Conservation (phyloP, 768 basidiomycete species). For the Naganishia friedmannii region DNA sequence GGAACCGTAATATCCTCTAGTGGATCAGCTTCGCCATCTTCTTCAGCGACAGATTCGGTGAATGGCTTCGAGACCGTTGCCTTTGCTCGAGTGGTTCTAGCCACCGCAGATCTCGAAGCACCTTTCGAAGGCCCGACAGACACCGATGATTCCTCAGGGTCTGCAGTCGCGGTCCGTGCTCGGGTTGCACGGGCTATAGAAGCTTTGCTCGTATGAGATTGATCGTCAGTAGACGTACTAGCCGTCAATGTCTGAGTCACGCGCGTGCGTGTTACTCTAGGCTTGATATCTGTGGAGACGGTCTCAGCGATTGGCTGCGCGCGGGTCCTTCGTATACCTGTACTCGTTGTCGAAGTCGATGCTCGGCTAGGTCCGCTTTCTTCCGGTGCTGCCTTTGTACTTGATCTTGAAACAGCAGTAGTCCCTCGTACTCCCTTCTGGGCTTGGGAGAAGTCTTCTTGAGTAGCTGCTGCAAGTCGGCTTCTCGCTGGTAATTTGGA, state of each 20-base stretch:
- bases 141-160: background rate
- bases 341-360: background rate
- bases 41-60: background rate
- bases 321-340: slow-evolving; percentile 6
- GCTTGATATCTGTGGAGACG: background rate
- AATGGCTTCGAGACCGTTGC: too few species aligned
- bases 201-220: background rate
- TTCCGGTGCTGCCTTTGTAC: background rate
- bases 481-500: slow-evolving; percentile 12
- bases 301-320: background rate
- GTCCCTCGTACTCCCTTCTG: background rate
- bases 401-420: slow-evolving; percentile 10
- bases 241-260: background rate
- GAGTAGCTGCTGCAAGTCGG: background rate
- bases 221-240: slow-evolving; percentile 1
- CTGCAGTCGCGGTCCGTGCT: background rate
- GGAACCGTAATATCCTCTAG: slow-evolving; percentile 15
- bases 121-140: background rate
- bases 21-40: slow-evolving; percentile 16
- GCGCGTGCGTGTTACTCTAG: slow-evolving; percentile 11
- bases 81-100: slow-evolving; percentile 16
- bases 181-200: background rate
- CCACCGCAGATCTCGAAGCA: background rate
- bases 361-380: background rate
- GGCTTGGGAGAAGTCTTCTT: background rate